Base-by-base conservation (phyloP, 768 basidiomycete species). In the Amanita molliuscula region DNA sequence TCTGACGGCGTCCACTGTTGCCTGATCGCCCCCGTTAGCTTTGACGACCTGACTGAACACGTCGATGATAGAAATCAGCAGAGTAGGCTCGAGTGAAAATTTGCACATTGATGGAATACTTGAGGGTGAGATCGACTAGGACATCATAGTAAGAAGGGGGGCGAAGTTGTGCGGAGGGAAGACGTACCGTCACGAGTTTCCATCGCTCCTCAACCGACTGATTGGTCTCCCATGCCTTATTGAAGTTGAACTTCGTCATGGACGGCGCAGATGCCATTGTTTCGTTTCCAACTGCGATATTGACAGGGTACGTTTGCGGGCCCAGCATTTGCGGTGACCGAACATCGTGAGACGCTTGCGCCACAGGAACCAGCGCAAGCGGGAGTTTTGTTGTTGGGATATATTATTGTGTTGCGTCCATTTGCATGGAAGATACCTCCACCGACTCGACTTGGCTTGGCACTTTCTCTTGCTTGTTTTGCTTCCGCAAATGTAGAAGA, bases 401-500 rank as follows among this genome's bases (percentile, higher is more conserved):
- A 58, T 53, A 88, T 76, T 8, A 88, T 62, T 1, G 76, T 82
- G 38, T 73, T 76, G 15, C 76, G 67, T 1, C 87, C 88, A 10
- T 78, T 72, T 2, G 72, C 65, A 23, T 79, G 75, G 65, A 90
- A 86, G 45, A 90, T 83, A 0, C 86, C 87, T 6, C 85, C 87
- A 0, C 83, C 79, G 3, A 79, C 74, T 35, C 70, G 70, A 48
- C 67, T 69, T 15, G 56, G 65, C 48, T 68, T 74, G 10, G 63
- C 64, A 38, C 48, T 68, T 11, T 79, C 74, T 23, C 84, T 76
- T 0, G 69, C 70, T 47, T 75, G 68, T 57, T 81, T 84, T 4
- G 76, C 81, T 23, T 81, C 76, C 53, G 70, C 64, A 62, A 84
- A 85, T 2, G 77, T 72, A 4, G 52, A 56, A 40, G 49, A 54